phyloP scores from a whole-genome alignment of 2,329 filamentous ascomycete genomes.

The Xylaria sp. region DNA sequence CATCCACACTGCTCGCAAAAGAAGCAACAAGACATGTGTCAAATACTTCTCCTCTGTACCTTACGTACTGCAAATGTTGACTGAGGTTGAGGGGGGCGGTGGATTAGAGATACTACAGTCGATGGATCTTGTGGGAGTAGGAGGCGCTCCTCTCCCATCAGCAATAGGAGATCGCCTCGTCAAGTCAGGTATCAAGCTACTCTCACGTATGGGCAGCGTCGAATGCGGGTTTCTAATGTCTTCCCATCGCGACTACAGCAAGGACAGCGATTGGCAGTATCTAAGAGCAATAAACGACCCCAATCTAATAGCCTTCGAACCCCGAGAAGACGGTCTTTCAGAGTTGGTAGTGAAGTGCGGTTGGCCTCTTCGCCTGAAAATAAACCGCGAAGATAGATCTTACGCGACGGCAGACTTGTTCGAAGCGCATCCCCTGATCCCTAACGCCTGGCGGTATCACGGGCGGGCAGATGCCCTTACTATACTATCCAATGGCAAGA shows the following conservation, averaged over 20 bases:
- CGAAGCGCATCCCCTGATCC: conserved; percentile 61
- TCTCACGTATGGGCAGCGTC: conserved; percentile 72
- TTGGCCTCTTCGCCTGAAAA: conserved; percentile 71
- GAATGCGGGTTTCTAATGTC: conserved; percentile 75
- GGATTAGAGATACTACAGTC: conserved; percentile 57
- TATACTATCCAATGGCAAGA: conserved; percentile 73
- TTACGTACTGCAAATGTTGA: conserved; percentile 66
- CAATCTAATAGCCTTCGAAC: conserved; percentile 58
- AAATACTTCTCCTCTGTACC: conserved; percentile 72
- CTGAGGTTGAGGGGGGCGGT: conserved; percentile 54
- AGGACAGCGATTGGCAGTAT: conserved; percentile 71
- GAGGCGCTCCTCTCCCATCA: conserved; percentile 67
- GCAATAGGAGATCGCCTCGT: conserved; percentile 66
- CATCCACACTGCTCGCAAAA: conserved; percentile 53
- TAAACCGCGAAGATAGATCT: conserved; percentile 67
- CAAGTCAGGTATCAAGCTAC: conserved; percentile 61
- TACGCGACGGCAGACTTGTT: conserved; percentile 74
- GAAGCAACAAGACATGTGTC: conserved; percentile 48
- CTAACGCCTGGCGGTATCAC: conserved; percentile 70
- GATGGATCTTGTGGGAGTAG: conserved; percentile 72
- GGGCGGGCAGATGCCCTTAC: conserved; percentile 71
- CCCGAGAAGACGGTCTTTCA: conserved; percentile 55
- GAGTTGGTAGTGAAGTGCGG: conserved; percentile 66
- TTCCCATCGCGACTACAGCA: conserved; percentile 65
- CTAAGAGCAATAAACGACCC: conserved; percentile 56